Conservation (phyloP, 2,329 filamentous ascomycete species). For the Curvularia eragrostidis region DNA sequence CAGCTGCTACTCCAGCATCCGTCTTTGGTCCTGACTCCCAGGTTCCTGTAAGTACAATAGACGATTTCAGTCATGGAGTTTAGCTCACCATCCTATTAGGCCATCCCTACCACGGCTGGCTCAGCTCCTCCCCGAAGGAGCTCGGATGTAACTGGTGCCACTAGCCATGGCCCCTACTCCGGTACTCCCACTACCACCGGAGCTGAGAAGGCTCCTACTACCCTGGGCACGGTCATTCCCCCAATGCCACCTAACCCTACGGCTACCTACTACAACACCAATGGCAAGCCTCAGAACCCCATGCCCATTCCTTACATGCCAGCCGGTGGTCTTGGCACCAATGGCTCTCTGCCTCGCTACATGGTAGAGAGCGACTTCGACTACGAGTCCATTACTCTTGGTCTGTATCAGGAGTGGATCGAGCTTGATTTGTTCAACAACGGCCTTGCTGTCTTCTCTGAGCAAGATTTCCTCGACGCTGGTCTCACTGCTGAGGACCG, state of each 20-base stretch:
- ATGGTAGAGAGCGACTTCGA: conserved; percentile 82
- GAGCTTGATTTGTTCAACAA: conserved; percentile 84
- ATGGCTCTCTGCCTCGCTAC: conserved; percentile 78
- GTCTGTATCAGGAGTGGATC: conserved; percentile 83
- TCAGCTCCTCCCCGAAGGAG: conserved; percentile 56
- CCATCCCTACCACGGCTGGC: conserved; percentile 35
- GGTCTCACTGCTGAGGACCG: conserved; percentile 74
- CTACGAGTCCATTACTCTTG: conserved; percentile 77
- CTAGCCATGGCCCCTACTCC: conserved; percentile 71
- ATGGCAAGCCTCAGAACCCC: conserved; percentile 71
- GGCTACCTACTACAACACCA: conserved; percentile 72
- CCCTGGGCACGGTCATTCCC: conserved; percentile 65
- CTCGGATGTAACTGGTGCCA: conserved; percentile 62
- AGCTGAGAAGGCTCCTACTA: conserved; percentile 64
- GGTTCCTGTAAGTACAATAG: conserved; percentile 46
- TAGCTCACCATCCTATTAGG: conserved; percentile 9
- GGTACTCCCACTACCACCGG: conserved; percentile 74
- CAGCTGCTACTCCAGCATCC: conserved; percentile 47
- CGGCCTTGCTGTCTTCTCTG: conserved; percentile 72
- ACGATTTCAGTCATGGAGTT: not conserved
- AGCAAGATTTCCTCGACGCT: conserved; percentile 70
- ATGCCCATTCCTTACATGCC: conserved; percentile 76
- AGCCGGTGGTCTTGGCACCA: conserved; percentile 74
- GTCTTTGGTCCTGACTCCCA: conserved; percentile 55
- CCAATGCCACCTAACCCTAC: conserved; percentile 64